Evolutionary conservation across 345 rosid genomes (phyloP), one percentile per base, ranked within the genome.

Genomic region (Euphorbia lathyris): DNA sequence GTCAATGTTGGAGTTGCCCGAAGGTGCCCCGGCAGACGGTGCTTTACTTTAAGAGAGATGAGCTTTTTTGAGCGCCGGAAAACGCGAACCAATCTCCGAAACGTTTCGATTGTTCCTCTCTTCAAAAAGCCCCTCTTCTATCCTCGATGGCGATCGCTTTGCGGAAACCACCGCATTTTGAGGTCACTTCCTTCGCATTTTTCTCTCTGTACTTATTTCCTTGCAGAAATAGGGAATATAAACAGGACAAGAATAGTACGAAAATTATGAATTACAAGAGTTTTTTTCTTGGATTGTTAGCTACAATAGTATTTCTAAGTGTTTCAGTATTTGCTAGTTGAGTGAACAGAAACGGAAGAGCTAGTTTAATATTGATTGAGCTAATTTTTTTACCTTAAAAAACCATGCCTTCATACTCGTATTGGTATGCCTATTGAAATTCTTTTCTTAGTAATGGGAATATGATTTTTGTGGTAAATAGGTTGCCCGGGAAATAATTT

Each of bases 41-140:
- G 64, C 68, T 74, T 64, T 69, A 70, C 73, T 23, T 76, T 79
- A 48, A 56, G 76, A 70, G 83, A 82, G 51, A 27, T 69, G 23
- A 69, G 68, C 72, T 72, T 79, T 77, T 78, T 72, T 53, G 84
- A 78, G 58, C 71, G 74, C 25, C 58, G 69, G 50, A 77, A 74
- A 52, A 69, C 74, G 66, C 83, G 83, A 1, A 81, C 47, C 53
- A 75, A 79, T 73, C 67, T 84, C 25, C 88, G 83, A 57, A 83
- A 66, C 79, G 83, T 84, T 58, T 82, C 88, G 50, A 70, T 74
- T 74, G 58, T 82, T 58, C 79, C 83, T 78, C 68, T 78, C 48
- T 81, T 81, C 74, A 81, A 74, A 59, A 83, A 66, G 68, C 72
- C 80, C 27, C 79, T 80, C 66, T 58, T 78, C 30, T 62, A 34